These are phyloP conservation scores for Dictyostelium discoideum DNA, from an alignment of 78 protist species.

Conservation along the genomic window DNA sequence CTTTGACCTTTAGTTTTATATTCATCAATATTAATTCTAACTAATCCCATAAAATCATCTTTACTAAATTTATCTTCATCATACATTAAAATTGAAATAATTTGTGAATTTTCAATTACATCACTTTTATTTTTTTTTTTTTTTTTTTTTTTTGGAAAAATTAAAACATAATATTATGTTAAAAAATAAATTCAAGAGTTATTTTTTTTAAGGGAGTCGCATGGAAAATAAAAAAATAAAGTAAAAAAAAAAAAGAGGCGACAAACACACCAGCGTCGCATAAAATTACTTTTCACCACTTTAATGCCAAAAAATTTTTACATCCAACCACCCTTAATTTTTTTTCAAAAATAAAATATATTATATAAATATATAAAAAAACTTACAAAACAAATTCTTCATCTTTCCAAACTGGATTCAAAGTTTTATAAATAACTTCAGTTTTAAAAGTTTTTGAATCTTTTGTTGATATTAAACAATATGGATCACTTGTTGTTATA, in stretches of 20 bases:
- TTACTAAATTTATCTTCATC: conserved; percentile 31
- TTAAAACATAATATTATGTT: too few relatives aligned
- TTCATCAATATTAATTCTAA: neutral
- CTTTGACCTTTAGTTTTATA: conserved; percentile 1
- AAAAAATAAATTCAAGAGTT: neutral
- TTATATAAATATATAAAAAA: too few relatives aligned
- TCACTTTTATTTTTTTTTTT: neutral
- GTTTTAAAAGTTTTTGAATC: neutral
- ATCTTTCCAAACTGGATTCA: conserved; percentile 18
- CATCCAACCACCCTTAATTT: too few relatives aligned
- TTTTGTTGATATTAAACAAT: neutral
- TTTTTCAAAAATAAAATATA: too few relatives aligned
- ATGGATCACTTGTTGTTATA: conserved; percentile 9
- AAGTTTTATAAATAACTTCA: conserved; percentile 4
- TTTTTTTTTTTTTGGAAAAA: neutral
- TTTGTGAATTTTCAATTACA: neutral
- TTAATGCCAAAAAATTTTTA: too few relatives aligned
- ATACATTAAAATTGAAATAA: neutral
- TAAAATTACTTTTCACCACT: too few relatives aligned
- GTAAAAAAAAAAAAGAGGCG: too few relatives aligned
- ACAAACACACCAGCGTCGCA: too few relatives aligned
- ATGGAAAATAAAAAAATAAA: too few relatives aligned
- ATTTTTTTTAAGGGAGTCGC: too few relatives aligned
- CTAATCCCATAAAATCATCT: conserved; percentile 27
- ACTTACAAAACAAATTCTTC: conserved; percentile 41